phyloP scores from a whole-genome alignment of 208 protist species.

The Chromosphaera perkinsii region DNA sequence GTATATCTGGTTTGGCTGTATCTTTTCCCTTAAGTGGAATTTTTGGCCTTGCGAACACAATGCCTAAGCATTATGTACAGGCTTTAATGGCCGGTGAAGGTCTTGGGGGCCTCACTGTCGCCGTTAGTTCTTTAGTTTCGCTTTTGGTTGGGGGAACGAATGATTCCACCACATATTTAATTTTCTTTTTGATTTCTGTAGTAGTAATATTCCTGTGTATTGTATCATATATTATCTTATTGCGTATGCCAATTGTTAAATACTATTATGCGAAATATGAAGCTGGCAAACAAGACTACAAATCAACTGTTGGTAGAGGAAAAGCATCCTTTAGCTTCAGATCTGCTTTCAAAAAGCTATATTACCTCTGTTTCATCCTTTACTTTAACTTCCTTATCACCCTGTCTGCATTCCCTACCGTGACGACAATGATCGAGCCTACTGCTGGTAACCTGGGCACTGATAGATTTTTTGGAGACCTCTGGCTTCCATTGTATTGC shows the following conservation, averaged over 20 bases:
- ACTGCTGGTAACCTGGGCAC: not conserved
- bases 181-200: constrained; percentile 23
- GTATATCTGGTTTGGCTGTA: not conserved
- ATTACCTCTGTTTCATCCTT: too few relatives aligned
- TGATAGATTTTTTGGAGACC: not conserved
- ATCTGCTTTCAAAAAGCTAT: too few relatives aligned
- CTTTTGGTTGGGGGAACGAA: not conserved
- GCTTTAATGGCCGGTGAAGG: constrained; percentile 70
- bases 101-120: constrained; percentile 25
- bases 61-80: constrained; percentile 72
- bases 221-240: not conserved
- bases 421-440: not conserved
- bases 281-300: too few relatives aligned
- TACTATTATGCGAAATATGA: not conserved
- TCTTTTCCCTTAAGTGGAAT: constrained; percentile 66
- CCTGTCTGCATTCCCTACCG: constrained; percentile 21
- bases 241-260: constrained; percentile 10
- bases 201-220: constrained; percentile 12
- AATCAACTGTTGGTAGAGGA: too few relatives aligned
- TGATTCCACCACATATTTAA: not conserved
- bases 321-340: too few relatives aligned
- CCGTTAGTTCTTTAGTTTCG: not conserved
- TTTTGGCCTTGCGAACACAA: constrained; percentile 68
- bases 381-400: constrained; percentile 26
- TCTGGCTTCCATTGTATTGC: constrained; percentile 8